These are phyloP conservation scores for Cercospora nicotianae DNA, from an alignment of 2,329 filamentous ascomycete species.

Conservation along the genomic window DNA sequence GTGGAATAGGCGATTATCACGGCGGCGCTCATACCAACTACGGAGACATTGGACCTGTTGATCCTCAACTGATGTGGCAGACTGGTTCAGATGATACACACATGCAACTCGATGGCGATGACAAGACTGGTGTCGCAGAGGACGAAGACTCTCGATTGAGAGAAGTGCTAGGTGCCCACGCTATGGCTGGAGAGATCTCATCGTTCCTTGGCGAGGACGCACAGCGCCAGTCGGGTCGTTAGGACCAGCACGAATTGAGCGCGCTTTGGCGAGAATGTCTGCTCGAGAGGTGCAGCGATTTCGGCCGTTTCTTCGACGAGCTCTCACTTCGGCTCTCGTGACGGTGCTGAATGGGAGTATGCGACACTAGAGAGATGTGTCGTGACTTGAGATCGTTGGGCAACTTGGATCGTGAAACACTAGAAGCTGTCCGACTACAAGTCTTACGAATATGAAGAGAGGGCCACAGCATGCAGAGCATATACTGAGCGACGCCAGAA, in stretches of 20 bases:
- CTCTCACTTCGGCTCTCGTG: neutral
- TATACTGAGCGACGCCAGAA: too few species aligned
- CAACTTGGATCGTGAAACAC: too few species aligned
- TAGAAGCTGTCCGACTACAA: too few species aligned
- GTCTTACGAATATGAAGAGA: too few species aligned
- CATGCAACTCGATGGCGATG: slow-evolving; percentile 6
- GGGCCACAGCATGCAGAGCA: too few species aligned
- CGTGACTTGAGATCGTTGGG: too few species aligned
- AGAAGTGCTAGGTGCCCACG: slow-evolving; percentile 8
- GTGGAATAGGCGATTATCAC: slow-evolving; percentile 27
- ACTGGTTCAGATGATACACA: neutral
- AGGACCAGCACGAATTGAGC: neutral
- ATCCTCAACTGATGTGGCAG: slow-evolving; percentile 15
- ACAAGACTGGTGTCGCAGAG: slow-evolving; percentile 1
- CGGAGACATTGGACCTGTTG: slow-evolving; percentile 8
- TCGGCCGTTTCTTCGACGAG: neutral
- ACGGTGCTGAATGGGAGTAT: neutral
- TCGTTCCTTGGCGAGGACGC: slow-evolving; percentile 7
- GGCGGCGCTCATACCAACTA: neutral
- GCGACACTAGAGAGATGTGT: too few species aligned
- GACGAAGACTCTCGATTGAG: slow-evolving; percentile 8
- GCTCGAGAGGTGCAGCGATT: neutral
- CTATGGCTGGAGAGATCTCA: slow-evolving; percentile 7
- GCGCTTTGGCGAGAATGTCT: neutral
- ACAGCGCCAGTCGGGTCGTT: slow-evolving; percentile 4